Base-by-base conservation (phyloP, 495 filamentous ascomycete genomes). In the Oidiodendron maius region DNA sequence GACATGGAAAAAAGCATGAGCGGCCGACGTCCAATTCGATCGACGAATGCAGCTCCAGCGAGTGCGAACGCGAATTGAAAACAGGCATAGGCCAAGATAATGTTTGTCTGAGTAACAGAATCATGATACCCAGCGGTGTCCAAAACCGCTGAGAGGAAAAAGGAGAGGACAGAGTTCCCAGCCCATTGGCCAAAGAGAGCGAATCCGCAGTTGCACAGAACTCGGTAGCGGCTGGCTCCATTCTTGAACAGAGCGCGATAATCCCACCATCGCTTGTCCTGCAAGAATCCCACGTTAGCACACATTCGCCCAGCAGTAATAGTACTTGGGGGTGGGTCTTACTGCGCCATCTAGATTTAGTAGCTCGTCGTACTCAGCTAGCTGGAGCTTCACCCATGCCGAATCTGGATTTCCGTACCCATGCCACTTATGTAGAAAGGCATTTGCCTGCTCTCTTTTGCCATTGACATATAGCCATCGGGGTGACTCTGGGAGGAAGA, bases 241-340 rank as follows among this genome's bases (percentile, higher is more conserved):
- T 61, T 70, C 48, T 76, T 76, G 70, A 82, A 79, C 12, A 87
- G 66, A 34, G 74, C 75, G 0, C 71, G 62, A 59, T 81, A 85
- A 58, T 86, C 81, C 80, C 80, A 84, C 76, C 75, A 84, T 26
- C 75, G 6, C 64, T 87, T 85, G 48, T 86, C 82, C 49, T 81
- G 73, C 72, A 72, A 79, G 66, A 66, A 77, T 25, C 67, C 64
- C 63, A 79, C 75, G 50, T 78, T n/a, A n/a, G n/a, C n/a, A n/a
- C n/a, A n/a, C n/a, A n/a, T n/a, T n/a, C n/a, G n/a, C n/a, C n/a
- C n/a, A n/a, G n/a, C n/a, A n/a, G n/a, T n/a, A n/a, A n/a, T n/a
- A n/a, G n/a, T n/a, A n/a, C n/a, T n/a, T n/a, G n/a, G n/a, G n/a
- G n/a, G n/a, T n/a, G n/a, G n/a, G n/a, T n/a, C n/a, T n/a, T n/a